These are phyloP conservation scores for Forsythia suspensa DNA, from an alignment of 257 asterid species.

Conservation along the genomic window DNA sequence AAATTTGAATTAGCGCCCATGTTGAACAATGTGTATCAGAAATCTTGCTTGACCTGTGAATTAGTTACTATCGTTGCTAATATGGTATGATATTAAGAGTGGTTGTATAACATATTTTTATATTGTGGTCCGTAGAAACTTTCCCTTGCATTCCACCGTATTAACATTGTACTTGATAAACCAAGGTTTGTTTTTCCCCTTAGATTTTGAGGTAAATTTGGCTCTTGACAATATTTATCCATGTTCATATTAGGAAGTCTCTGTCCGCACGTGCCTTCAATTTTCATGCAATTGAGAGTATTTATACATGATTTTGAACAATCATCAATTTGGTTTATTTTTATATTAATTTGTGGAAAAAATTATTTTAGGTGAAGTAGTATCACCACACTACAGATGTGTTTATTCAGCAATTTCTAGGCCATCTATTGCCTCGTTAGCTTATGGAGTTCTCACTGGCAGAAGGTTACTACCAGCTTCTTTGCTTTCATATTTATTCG, in stretches of 20 bases:
- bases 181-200: background rate
- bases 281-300: background rate
- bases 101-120: background rate
- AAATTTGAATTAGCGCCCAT: too few relatives aligned
- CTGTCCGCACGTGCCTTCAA: background rate
- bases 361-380: slow-evolving; percentile 63
- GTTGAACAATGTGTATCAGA: too few relatives aligned
- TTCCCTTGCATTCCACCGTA: background rate
- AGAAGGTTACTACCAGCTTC: slow-evolving; percentile 47
- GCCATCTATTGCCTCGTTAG: slow-evolving; percentile 57
- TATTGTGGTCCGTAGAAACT: background rate
- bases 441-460: slow-evolving; percentile 81
- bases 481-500: slow-evolving; percentile 1
- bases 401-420: slow-evolving; percentile 54
- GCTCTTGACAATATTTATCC: background rate
- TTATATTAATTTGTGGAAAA: background rate
- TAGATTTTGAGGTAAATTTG: background rate
- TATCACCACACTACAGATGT: slow-evolving; percentile 57
- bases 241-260: background rate
- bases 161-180: background rate
- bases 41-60: background rate
- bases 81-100: background rate
- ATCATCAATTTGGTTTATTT: slow-evolving; percentile 6
- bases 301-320: background rate
- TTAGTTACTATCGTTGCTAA: background rate